Evolutionary conservation across 179 eudicot species (phyloP).

Genomic region (Gypsophila paniculata): DNA sequence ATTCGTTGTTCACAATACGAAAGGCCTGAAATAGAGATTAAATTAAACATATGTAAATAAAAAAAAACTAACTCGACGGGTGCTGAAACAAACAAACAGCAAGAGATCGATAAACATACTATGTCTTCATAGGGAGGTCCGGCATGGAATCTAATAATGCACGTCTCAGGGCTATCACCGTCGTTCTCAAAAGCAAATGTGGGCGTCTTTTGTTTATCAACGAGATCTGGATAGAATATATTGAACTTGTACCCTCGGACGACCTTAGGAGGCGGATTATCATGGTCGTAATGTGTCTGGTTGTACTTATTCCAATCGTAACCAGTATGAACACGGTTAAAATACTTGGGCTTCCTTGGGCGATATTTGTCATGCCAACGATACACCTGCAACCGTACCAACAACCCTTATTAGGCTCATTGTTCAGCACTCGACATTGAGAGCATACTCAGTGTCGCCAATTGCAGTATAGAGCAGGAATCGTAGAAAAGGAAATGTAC

Average conservation of each 20-base stretch:
- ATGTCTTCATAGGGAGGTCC: slow-evolving; percentile 97
- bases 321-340: slow-evolving; percentile 93
- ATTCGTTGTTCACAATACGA: slow-evolving; percentile 80
- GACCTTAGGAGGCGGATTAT: slow-evolving; percentile 89
- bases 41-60: background rate
- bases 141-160: slow-evolving; percentile 87
- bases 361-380: slow-evolving; percentile 99
- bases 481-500: slow-evolving; percentile 29
- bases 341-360: slow-evolving; percentile 93
- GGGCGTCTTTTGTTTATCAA: slow-evolving; percentile 83
- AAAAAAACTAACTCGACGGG: background rate
- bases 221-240: slow-evolving; percentile 90
- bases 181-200: slow-evolving; percentile 67
- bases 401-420: slow-evolving; percentile 19
- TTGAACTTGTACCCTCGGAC: slow-evolving; percentile 97
- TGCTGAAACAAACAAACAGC: background rate
- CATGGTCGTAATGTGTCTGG: slow-evolving; percentile 95
- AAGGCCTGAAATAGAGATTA: slow-evolving; percentile 56
- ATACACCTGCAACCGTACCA: slow-evolving; percentile 55
- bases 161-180: slow-evolving; percentile 85
- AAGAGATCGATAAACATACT: slow-evolving; percentile 39
- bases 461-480: background rate
- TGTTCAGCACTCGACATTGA: background rate
- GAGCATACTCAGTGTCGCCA: no score
- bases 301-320: slow-evolving; percentile 98